Conservation (phyloP, 208 protist genomes). For the Acanthamoeba lenticulata region DNA sequence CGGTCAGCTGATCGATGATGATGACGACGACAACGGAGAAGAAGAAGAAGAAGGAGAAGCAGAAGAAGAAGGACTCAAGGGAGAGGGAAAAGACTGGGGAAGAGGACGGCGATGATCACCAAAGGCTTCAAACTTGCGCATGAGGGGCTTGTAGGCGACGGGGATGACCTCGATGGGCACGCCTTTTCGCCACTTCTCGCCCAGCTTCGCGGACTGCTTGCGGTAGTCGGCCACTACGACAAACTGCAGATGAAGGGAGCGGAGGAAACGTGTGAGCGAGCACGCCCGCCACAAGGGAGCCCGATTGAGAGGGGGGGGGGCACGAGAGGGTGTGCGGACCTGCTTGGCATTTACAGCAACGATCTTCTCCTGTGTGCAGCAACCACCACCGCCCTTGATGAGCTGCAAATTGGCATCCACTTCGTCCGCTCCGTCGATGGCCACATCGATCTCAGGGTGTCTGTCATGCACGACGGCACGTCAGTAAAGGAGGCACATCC, state of each 20-base stretch:
- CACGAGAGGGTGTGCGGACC: neutral
- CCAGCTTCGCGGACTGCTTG: slow-evolving; percentile 77
- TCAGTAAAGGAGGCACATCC: too few species aligned
- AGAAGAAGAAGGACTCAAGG: neutral
- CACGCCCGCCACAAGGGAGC: neutral
- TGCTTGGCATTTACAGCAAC: slow-evolving; percentile 75
- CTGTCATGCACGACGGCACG: neutral
- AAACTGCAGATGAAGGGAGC: slow-evolving; percentile 12
- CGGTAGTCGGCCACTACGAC: slow-evolving; percentile 84
- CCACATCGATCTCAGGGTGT: slow-evolving; percentile 76
- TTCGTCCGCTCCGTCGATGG: slow-evolving; percentile 87
- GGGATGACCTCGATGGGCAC: slow-evolving; percentile 85
- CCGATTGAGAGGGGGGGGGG: neutral
- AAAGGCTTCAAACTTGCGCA: neutral
- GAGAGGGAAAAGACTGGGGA: neutral
- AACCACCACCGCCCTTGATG: slow-evolving; percentile 83
- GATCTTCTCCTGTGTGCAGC: slow-evolving; percentile 83
- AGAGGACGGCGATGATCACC: neutral
- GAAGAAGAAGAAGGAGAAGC: neutral
- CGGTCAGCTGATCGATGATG: too few species aligned
- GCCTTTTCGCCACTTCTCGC: slow-evolving; percentile 81
- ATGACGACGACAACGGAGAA: neutral
- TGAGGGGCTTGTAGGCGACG: slow-evolving; percentile 74
- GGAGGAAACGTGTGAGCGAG: neutral
- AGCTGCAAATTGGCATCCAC: slow-evolving; percentile 74